Evolutionary conservation across 306 rosid species (phyloP).

Genomic region (Carpinus viminea): DNA sequence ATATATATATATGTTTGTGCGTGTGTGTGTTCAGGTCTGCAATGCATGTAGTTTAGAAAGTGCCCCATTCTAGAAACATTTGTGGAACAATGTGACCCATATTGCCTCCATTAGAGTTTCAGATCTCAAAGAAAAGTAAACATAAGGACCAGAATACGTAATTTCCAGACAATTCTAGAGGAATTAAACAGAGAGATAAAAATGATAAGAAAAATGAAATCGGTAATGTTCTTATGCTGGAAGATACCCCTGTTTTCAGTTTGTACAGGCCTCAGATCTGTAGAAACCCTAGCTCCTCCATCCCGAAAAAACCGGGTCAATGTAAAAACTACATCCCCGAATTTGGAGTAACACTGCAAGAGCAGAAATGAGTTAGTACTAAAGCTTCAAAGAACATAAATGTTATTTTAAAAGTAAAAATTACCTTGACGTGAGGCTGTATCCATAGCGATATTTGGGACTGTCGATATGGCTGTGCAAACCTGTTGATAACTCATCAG

Average conservation of each 20-base stretch:
- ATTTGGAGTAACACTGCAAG: conserved; percentile 75
- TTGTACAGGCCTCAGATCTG: conserved; percentile 55
- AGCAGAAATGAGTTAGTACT: conserved; percentile 31
- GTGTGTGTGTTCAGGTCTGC: background rate
- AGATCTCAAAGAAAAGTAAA: conserved; percentile 1
- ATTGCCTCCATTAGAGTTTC: background rate
- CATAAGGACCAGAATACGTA: background rate
- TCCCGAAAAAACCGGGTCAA: conserved; percentile 88
- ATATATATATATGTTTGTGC: background rate
- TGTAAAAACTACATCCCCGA: conserved; percentile 81
- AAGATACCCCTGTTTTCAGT: conserved; percentile 49
- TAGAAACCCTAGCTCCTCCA: conserved; percentile 49
- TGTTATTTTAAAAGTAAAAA: conserved; percentile 13
- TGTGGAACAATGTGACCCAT: background rate
- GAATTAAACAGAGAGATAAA: background rate
- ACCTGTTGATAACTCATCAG: conserved; percentile 52
- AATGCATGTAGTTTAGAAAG: background rate
- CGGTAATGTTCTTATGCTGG: conserved; percentile 17
- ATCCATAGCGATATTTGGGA: conserved; percentile 92
- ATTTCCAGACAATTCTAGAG: background rate
- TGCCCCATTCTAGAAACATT: background rate
- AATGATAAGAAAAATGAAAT: conserved; percentile 9
- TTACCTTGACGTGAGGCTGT: conserved; percentile 92
- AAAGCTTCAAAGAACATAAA: conserved; percentile 19
- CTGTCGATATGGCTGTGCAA: conserved; percentile 74